Evolutionary conservation across 306 rosid species (phyloP).

Genomic region (Fragaria vesca): DNA sequence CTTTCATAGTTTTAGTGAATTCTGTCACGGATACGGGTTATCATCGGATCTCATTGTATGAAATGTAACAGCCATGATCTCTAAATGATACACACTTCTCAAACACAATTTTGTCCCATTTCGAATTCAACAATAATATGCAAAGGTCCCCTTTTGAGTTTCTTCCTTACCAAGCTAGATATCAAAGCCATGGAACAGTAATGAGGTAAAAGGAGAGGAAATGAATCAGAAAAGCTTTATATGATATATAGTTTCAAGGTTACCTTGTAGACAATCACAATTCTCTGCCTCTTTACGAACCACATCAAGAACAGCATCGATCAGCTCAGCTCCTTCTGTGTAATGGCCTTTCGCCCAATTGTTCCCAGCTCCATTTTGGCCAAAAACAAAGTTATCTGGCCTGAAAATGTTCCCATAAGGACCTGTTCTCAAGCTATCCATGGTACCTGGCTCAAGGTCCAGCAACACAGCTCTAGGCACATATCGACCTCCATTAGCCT

Average conservation of each 20-base stretch:
- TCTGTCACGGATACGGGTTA: not conserved
- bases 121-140: no score
- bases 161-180: no score
- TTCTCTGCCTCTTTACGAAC: slow-evolving; percentile 91
- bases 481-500: slow-evolving; percentile 79
- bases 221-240: not conserved
- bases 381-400: slow-evolving; percentile 86
- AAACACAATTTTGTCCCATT: no score
- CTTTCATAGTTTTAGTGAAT: no score
- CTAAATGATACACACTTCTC: no score
- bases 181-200: no score
- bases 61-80: not conserved
- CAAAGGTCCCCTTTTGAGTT: no score
- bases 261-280: slow-evolving; percentile 92
- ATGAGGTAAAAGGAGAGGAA: no score
- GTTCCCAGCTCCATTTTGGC: slow-evolving; percentile 91
- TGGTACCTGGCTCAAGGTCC: slow-evolving; percentile 95
- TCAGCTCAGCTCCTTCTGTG: slow-evolving; percentile 87
- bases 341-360: slow-evolving; percentile 96
- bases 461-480: slow-evolving; percentile 84
- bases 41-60: not conserved
- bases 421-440: slow-evolving; percentile 80
- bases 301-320: slow-evolving; percentile 89
- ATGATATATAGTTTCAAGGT: not conserved
- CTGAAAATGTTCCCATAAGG: slow-evolving; percentile 76